Base-by-base conservation (phyloP, 805 yeast species). In the Naumovozyma castellii region DNA sequence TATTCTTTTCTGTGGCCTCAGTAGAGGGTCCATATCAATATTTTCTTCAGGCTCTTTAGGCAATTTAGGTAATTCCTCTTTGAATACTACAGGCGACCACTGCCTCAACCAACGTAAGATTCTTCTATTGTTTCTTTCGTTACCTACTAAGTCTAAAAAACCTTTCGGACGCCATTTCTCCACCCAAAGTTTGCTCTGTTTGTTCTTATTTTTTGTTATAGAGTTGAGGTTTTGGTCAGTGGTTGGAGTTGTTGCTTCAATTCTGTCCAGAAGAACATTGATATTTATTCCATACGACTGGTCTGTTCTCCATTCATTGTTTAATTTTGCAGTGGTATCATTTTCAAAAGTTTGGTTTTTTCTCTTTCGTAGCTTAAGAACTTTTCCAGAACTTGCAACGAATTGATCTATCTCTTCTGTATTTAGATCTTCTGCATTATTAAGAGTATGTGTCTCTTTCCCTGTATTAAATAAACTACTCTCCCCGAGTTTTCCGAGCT, bases 141-240 rank as follows among this genome's bases (percentile, higher is more conserved):
- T 79, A 0, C 90, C 90, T 0, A 79, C 69, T 29, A 82, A 63
- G 45, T 82, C 86, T 25, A 80, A 49, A 60, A 79, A 81, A n/a
- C 57, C 62, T 31, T 57, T 59, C 0, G 90, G 86, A 44, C 84
- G 64, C 69, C 80, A 82, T 54, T 79, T 79, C 50, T 82, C 90
- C 2, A 78, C 75, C 77, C 72, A 68, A 13, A 69, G 44, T 13
- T 46, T 42, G 4, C 46, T 42, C 18, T 35, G 38, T 4, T 34
- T 32, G 4, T 15, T 20, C 8, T 34, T 33, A 4, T 32, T 22
- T 13, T 43, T 27, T 17, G 17, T 34, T 5, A 32, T 20, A 18
- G 32, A 29, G 22, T n/a, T n/a, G n/a, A n/a, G n/a, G n/a, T n/a
- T n/a, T n/a, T n/a, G n/a, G 10, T 3, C 8, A 12, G 17, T 17